Evolutionary conservation across 768 basidiomycete genomes (phyloP), one percentile per base, ranked within the genome.

Genomic region (Mycena vitilis): DNA sequence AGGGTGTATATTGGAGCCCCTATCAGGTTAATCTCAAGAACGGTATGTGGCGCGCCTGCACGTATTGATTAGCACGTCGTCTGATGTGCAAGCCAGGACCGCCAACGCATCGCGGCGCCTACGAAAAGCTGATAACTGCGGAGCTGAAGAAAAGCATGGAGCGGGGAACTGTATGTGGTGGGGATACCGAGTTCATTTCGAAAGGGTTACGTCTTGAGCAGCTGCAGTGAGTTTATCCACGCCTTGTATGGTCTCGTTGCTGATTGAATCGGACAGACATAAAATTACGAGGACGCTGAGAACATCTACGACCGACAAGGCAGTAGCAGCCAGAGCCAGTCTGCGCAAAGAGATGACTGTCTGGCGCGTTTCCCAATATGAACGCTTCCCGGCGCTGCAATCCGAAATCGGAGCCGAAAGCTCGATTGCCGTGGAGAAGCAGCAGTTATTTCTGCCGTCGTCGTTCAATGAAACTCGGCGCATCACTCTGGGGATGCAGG

Each of bases 31-130:
- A 45, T 34, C 4, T 59, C 6, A 36, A 59, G 11, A 16, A 47
- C 9, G 42, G 57, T 44, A 25, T 10, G 57, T 34, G 20, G 16
- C 47, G 15, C 15, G 4, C 5, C 12, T 23, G 16, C 23, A 23
- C 6, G 16, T 25, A 16, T 30, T 30, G 30, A 30, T 30, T 30
- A n/a, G n/a, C 40, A 11, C 13, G 25, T 23, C n/a, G 30, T 11
- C 25, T 58, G 25, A 45, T n/a, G 44, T 11, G 38, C 5, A 40
- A 8, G 5, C 16, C 57, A 59, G 57, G 42, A 16, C 57, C 57
- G 9, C 57, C 57, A 22, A 59, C 57, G 13, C 57, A 59, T 47
- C 42, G 25, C 45, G n/a, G 25, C 13, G 40, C 57, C 15, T 59
- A 59, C 44, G 44, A 45, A 22, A 59, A 59, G 18, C 38, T 59